phyloP scores from a whole-genome alignment of 305 asterid genomes.

The Rubia tinctorum region DNA sequence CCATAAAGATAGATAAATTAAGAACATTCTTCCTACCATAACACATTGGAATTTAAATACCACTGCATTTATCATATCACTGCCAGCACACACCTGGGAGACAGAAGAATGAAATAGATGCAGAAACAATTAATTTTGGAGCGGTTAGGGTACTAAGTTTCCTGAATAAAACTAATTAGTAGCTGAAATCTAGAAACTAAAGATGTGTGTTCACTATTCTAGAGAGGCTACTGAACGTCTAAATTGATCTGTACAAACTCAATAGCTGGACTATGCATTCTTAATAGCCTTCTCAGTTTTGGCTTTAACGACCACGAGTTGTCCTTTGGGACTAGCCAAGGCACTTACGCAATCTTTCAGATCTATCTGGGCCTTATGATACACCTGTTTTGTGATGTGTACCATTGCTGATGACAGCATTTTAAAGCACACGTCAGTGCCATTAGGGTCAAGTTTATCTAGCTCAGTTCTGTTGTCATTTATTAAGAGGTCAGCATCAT shows the following conservation, averaged over 20 bases:
- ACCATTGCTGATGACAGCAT: neutral
- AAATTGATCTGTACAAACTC: no score
- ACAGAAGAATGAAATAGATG: no score
- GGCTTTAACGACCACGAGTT: neutral
- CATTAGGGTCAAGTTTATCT: neutral
- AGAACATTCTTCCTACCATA: neutral
- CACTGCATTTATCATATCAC: no score
- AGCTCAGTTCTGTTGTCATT: neutral
- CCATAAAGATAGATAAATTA: neutral
- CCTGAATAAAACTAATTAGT: neutral
- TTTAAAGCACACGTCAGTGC: neutral
- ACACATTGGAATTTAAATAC: neutral
- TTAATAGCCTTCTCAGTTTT: neutral
- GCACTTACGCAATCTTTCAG: neutral
- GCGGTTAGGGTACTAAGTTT: no score
- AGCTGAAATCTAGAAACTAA: neutral
- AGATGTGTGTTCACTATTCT: neutral
- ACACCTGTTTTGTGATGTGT: neutral
- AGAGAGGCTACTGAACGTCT: neutral
- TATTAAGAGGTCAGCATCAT: neutral
- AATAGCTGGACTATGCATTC: neutral
- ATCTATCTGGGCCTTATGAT: neutral
- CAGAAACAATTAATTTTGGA: no score
- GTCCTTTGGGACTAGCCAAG: neutral
- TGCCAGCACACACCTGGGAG: no score